phyloP scores from a whole-genome alignment of 768 basidiomycete species.

The Guyanaporus albipodus region DNA sequence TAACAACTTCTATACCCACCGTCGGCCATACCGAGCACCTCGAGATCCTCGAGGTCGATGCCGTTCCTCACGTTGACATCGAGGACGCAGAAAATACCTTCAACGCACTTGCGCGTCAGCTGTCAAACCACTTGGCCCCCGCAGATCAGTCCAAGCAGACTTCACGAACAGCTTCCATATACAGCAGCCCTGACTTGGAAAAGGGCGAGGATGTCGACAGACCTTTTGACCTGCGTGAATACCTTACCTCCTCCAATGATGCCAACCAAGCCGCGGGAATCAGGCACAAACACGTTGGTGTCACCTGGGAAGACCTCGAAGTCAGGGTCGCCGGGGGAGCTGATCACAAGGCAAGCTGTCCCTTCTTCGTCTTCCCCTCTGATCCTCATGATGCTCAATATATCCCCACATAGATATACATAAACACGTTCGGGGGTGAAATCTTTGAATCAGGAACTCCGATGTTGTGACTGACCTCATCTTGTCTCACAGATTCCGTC shows the following conservation, averaged over 20 bases:
- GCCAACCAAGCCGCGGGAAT: constrained; percentile 63
- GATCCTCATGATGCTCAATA: neutral
- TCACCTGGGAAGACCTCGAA: constrained; percentile 67
- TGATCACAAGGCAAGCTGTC: constrained; percentile 48
- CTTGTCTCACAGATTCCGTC: constrained; percentile 40
- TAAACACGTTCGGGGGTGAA: constrained; percentile 58
- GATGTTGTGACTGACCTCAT: neutral
- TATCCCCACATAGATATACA: constrained; percentile 38
- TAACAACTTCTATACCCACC: neutral
- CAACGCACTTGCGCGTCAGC: constrained; percentile 47
- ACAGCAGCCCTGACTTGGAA: constrained; percentile 36
- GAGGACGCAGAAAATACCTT: constrained; percentile 49
- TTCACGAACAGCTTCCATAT: constrained; percentile 23
- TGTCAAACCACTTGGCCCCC: constrained; percentile 16
- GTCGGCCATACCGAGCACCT: constrained; percentile 9
- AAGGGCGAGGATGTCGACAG: constrained; percentile 36
- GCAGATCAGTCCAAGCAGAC: constrained; percentile 14
- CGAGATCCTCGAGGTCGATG: constrained; percentile 20
- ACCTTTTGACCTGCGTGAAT: constrained; percentile 63
- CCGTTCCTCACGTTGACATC: constrained; percentile 44
- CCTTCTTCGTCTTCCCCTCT: neutral
- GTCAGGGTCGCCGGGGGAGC: constrained; percentile 56
- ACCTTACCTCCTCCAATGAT: constrained; percentile 63
- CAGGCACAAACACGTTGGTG: constrained; percentile 70
- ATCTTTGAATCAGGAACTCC: constrained; percentile 4